Base-by-base conservation (phyloP, 2,329 filamentous ascomycete genomes). In the Colletotrichum lindemuthianum region DNA sequence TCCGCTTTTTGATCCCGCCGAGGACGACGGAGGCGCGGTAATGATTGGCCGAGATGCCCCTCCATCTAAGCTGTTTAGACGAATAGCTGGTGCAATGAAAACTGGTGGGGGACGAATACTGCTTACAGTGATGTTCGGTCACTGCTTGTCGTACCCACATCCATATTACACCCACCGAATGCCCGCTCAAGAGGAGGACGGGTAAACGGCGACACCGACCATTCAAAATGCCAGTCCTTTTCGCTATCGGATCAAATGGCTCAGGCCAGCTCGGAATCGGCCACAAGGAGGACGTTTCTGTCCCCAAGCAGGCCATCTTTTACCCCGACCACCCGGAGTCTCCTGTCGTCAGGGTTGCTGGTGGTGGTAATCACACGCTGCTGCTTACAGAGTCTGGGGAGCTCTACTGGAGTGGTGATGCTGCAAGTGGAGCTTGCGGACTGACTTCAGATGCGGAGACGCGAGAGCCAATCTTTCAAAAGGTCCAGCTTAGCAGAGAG, bases 281-380 rank as follows among this genome's bases (percentile, higher is more conserved):
- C 16, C 90, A 93, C 74, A 83, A 81, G 66, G 87, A 92, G 73
- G 91, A 93, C 71, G 87, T 92, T 51, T 90, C 89, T 1, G 80
- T 86, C 0, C 90, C 90, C 2, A 86, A 89, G 67, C 81, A 79
- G 67, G 88, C 87, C 67, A 70, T 84, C n/a, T 90, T 92, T 74
- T 73, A 79, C 6, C 75, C 79, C 2, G 73, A 75, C 12, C 71
- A 73, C 53, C 73, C 77, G 40, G 69, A 72, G 34, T 73, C 78
- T 12, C 71, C 74, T 33, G 67, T 75, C 13, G 74, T 83, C 59
- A 75, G 74, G 45, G 74, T 84, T 9, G 79, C 79, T 16, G 82
- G 92, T 8, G 95, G 95, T 4, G 94, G 94, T 1, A 97, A 97
- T 72, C 95, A 97, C 75, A 96, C 93, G 0, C 78, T 97, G 4